phyloP scores from a whole-genome alignment of 139 green algal species.

The Diplosphaera chodatii region DNA sequence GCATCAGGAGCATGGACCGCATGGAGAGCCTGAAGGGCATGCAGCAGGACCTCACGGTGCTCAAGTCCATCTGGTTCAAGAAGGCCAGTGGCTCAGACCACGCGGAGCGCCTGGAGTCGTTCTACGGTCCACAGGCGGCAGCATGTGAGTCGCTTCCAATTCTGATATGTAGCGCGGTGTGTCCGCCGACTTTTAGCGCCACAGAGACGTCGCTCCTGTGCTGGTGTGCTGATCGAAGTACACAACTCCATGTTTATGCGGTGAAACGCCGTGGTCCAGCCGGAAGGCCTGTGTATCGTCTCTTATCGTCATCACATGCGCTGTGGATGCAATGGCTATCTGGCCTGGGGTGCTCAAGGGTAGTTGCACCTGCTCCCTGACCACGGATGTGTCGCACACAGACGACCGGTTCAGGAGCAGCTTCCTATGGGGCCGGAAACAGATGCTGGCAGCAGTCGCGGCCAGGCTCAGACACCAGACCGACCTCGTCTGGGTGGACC shows the following conservation, averaged over 20 bases:
- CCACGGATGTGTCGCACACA: slow-evolving; percentile 31
- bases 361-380: neutral
- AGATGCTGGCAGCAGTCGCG: slow-evolving; percentile 85
- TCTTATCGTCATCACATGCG: too few relatives aligned
- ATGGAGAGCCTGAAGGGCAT: slow-evolving; percentile 15
- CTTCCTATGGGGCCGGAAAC: slow-evolving; percentile 90
- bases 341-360: neutral
- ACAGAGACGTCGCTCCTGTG: too few relatives aligned
- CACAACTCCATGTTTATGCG: too few relatives aligned
- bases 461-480: slow-evolving; percentile 56
- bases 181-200: too few relatives aligned
- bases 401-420: slow-evolving; percentile 89
- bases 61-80: slow-evolving; percentile 84
- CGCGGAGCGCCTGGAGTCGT: slow-evolving; percentile 71
- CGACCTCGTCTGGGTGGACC: slow-evolving; percentile 88
- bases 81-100: slow-evolving; percentile 58
- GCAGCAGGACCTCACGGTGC: slow-evolving; percentile 63
- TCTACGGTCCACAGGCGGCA: slow-evolving; percentile 75
- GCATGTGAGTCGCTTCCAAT: slow-evolving; percentile 41
- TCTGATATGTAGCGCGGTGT: too few relatives aligned
- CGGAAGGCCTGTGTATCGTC: too few relatives aligned
- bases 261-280: too few relatives aligned
- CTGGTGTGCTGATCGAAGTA: too few relatives aligned
- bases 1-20: slow-evolving; percentile 9
- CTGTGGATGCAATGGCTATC: too few relatives aligned